A percentile compares a stretch with the other conserved stretches of the same genome.
Evolutionary conservation across 2,329 filamentous ascomycete genomes (phyloP).

Genomic region (Trichoderma sp.): DNA sequence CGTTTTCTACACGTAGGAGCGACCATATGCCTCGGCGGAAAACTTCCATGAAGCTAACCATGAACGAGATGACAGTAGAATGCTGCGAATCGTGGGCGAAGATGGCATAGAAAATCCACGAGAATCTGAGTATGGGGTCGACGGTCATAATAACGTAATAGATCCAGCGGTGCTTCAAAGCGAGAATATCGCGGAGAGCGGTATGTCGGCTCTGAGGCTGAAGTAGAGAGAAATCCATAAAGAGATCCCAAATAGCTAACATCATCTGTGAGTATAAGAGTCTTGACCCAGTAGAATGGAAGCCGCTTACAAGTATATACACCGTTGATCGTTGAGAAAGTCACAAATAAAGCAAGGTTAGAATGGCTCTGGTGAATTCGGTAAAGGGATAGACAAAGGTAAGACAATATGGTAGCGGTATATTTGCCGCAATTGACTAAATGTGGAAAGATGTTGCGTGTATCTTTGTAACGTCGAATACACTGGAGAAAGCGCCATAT

Average conservation of each 20-base stretch:
- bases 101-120: conserved; percentile 92
- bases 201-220: conserved; percentile 68
- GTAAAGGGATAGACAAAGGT: conserved; percentile 77
- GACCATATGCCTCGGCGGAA: conserved; percentile 87
- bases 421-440: conserved; percentile 93
- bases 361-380: conserved; percentile 63
- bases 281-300: not conserved
- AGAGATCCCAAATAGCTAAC: conserved; percentile 81
- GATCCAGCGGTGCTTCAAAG: conserved; percentile 73
- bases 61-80: conserved; percentile 76
- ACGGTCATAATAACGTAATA: conserved; percentile 85
- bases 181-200: conserved; percentile 73
- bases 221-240: conserved; percentile 94
- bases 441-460: conserved; percentile 84
- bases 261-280: not conserved
- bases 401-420: conserved; percentile 75
- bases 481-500: conserved; percentile 93
- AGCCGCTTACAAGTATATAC: conserved; percentile 69
- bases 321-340: conserved; percentile 76
- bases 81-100: conserved; percentile 79
- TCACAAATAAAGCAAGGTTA: conserved; percentile 70
- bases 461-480: conserved; percentile 83
- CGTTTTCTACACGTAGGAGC: conserved; percentile 92
- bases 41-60: conserved; percentile 75
- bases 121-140: conserved; percentile 84